Base-by-base conservation (phyloP, 192 early-diverging fungal genomes). In the Rhizoclosmatium globosum region DNA sequence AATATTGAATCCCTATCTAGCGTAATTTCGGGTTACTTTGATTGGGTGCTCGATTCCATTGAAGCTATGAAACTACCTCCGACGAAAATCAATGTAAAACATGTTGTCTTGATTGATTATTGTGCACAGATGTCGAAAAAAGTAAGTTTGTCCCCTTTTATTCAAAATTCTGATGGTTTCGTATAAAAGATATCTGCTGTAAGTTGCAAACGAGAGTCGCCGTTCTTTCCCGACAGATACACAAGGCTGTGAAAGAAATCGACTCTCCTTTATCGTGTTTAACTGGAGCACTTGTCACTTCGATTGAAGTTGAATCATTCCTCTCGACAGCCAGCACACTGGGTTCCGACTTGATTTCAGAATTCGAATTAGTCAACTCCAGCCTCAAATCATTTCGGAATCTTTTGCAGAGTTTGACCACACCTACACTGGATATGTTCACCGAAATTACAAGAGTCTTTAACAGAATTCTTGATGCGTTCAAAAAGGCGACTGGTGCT, bases 81-180 rank as follows among this genome's bases (percentile, higher is more conserved):
- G 7, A 19, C 7, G 1, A 17, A n/a, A 19, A 15, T 19, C 13
- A 46, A 15, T 43, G 17, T 45, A 17, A 68, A 68, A 47, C 41
- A 19, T 19, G 45, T 68, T 45, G 39, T 68, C 15, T 17, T 68
- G 39, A 43, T 46, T 13, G 82, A 83, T 41, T 68, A 75, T 31
- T 74, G 57, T 68, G 11, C 75, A 4, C 11, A 41, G 11, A 15
- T 79, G 45, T 68, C 77, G 7, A 72, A 74, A 50, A 78, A 78
- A 69, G 80, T 53, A 1, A n/a, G 48, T 15, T 46, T 50, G n/a
- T 41, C 31, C 31, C 31, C 31, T 31, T 31, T 31, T 31, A 0
- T 31, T 31, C 31, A 31, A 31, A 31, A 0, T 31, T 31, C 31
- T 31, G 31, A 31, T 31, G 0, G 31, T 31, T 31, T 31, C 31